phyloP scores from a whole-genome alignment of 192 early-diverging fungal genomes.

The Umbelopsis isabellina region DNA sequence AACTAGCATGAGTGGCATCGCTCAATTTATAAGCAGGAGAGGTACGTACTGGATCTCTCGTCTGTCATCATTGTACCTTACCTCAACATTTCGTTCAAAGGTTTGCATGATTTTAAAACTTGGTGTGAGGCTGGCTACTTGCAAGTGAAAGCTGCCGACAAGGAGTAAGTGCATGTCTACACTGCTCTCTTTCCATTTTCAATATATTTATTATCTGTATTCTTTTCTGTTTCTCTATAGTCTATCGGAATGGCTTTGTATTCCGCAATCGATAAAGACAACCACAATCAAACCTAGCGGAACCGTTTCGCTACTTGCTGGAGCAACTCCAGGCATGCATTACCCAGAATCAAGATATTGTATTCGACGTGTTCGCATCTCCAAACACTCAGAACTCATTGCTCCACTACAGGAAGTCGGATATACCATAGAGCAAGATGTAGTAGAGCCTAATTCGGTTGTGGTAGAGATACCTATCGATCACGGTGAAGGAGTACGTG shows the following conservation, averaged over 20 bases:
- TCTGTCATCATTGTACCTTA: neutral
- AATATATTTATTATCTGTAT: neutral
- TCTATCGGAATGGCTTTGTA: slow-evolving; percentile 45
- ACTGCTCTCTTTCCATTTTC: neutral
- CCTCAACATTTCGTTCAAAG: neutral
- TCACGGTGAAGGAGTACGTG: slow-evolving; percentile 46
- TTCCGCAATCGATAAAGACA: slow-evolving; percentile 48
- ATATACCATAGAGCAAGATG: slow-evolving; percentile 45
- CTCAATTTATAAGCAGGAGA: slow-evolving; percentile 46
- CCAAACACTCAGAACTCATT: slow-evolving; percentile 38
- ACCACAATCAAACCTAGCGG: slow-evolving; percentile 54
- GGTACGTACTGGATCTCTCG: slow-evolving; percentile 20
- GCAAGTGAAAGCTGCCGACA: slow-evolving; percentile 35
- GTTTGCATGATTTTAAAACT: slow-evolving; percentile 24
- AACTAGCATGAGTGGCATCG: slow-evolving; percentile 47
- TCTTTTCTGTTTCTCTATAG: neutral
- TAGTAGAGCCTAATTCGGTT: slow-evolving; percentile 38
- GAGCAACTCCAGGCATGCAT: slow-evolving; percentile 56
- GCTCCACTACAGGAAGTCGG: slow-evolving; percentile 27
- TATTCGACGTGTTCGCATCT: slow-evolving; percentile 49
- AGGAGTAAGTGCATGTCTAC: slow-evolving; percentile 16
- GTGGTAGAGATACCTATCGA: slow-evolving; percentile 54
- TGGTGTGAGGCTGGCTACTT: slow-evolving; percentile 45
- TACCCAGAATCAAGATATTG: slow-evolving; percentile 55
- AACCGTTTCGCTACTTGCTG: slow-evolving; percentile 50